Conservation (phyloP, 1,284 basidiomycete genomes). For the Naganishia liquefaciens region DNA sequence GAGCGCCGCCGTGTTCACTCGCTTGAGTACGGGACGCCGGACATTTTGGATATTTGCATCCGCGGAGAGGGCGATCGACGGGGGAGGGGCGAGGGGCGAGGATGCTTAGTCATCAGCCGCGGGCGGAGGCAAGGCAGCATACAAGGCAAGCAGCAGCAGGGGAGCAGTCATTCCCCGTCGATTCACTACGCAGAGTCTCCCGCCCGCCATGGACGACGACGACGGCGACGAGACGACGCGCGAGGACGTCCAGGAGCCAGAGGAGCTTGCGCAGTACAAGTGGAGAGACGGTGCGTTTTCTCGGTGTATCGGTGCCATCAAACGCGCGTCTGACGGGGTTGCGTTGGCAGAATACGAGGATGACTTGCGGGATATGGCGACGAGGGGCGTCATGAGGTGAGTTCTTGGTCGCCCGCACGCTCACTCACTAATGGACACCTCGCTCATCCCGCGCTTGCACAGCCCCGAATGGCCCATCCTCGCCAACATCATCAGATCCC, state of each 20-base stretch:
- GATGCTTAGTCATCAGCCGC: too few species aligned
- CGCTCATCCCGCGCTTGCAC: slow-evolving; percentile 20
- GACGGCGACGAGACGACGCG: not conserved
- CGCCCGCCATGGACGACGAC: slow-evolving; percentile 7
- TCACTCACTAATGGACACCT: not conserved
- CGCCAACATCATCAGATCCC: slow-evolving; percentile 69
- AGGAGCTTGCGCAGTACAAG: slow-evolving; percentile 13
- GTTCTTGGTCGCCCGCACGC: not conserved
- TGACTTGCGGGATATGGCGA: slow-evolving; percentile 25
- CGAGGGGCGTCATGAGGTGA: slow-evolving; percentile 23
- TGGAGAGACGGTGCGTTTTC: slow-evolving; percentile 27
- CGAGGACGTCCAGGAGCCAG: slow-evolving; percentile 1
- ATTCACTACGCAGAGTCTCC: not conserved
- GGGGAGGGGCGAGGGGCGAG: not conserved
- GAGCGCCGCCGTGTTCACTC: not conserved
- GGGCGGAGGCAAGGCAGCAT: not conserved
- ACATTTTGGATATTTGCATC: slow-evolving; percentile 21
- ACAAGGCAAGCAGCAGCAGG: too few species aligned
- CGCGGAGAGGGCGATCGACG: not conserved
- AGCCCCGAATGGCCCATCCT: slow-evolving; percentile 75
- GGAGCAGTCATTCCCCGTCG: too few species aligned
- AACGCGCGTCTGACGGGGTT: too few species aligned
- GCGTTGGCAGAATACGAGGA: slow-evolving; percentile 8
- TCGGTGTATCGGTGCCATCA: too few species aligned
- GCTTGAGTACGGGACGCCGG: not conserved